Conservation (phyloP, 2,329 filamentous ascomycete species). For the Aspergillus flavus region DNA sequence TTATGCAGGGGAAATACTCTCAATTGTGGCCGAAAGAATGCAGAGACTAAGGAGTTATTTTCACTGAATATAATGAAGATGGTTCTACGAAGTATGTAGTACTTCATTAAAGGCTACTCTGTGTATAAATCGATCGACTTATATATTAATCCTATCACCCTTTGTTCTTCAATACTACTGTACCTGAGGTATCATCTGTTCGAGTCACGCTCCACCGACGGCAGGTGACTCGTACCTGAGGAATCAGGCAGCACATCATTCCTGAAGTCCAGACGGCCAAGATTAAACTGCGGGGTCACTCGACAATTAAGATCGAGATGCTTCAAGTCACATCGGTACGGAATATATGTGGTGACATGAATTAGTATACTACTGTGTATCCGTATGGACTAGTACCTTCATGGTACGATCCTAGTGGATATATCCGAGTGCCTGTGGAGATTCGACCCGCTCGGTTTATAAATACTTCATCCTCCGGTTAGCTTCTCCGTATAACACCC, state of each 20-base stretch:
- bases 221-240: neutral
- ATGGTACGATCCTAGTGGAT: neutral
- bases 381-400: neutral
- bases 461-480: no score
- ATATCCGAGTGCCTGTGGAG: neutral
- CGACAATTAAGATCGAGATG: neutral
- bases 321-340: neutral
- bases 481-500: no score
- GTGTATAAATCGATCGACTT: neutral
- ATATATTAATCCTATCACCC: neutral
- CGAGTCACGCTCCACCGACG: neutral
- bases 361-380: no score
- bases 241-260: neutral
- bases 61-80: neutral
- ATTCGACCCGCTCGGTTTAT: no score
- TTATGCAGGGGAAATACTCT: constrained; percentile 4
- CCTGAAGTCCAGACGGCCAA: neutral
- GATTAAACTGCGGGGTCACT: neutral
- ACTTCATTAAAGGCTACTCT: neutral
- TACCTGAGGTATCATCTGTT: neutral
- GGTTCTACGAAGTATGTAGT: neutral
- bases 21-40: neutral
- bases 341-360: no score
- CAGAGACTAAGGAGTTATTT: neutral
- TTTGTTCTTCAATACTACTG: neutral